These are phyloP conservation scores for Cryphonectria radicalis DNA, from an alignment of 2,329 filamentous ascomycete genomes.

Conservation along the genomic window DNA sequence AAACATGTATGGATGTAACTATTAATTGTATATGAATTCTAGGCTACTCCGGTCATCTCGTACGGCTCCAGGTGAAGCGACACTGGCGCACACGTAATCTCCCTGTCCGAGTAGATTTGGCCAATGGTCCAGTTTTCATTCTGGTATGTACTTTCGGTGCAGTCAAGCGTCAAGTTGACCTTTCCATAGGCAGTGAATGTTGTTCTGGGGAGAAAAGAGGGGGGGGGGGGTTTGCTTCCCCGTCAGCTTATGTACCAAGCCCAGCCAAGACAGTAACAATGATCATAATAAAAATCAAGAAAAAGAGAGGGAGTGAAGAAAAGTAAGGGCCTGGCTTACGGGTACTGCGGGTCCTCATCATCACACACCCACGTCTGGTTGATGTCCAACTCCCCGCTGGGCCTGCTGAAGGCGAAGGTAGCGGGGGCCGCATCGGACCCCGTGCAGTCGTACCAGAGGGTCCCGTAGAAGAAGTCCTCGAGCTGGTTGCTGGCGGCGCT, in stretches of 20 bases:
- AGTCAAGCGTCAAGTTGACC: conserved; percentile 41
- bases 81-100: conserved; percentile 40
- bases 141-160: conserved; percentile 40
- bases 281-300: too few relatives aligned
- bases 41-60: conserved; percentile 43
- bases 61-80: conserved; percentile 40
- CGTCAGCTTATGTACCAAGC: conserved; percentile 7
- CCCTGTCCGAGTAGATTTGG: conserved; percentile 44
- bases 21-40: conserved; percentile 5
- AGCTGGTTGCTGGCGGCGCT: conserved; percentile 47
- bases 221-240: too few relatives aligned
- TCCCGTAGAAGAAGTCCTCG: conserved; percentile 56
- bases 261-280: background rate
- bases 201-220: too few relatives aligned
- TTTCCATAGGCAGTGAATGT: conserved; percentile 41
- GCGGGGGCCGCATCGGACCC: conserved; percentile 37
- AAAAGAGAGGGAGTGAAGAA: background rate
- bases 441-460: conserved; percentile 48
- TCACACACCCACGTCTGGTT: conserved; percentile 56
- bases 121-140: conserved; percentile 48
- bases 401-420: conserved; percentile 49
- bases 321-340: conserved; percentile 36
- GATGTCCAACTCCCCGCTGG: conserved; percentile 43
- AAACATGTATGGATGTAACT: background rate
- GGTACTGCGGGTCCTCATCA: conserved; percentile 44